Evolutionary conservation across 208 protist genomes (phyloP).

Genomic region (Wallacemonas sp.): DNA sequence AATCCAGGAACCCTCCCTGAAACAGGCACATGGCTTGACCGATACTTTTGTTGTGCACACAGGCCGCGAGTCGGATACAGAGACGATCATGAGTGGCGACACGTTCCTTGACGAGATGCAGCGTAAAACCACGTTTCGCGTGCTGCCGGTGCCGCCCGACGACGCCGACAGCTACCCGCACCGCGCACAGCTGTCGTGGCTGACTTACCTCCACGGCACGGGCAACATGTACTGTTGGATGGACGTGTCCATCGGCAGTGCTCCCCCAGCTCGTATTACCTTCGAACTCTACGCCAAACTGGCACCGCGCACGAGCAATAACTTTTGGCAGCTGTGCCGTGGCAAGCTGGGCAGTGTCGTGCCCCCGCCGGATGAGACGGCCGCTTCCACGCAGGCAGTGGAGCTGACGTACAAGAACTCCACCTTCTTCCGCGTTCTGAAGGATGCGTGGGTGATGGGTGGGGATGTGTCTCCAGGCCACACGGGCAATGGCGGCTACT

Average conservation of each 20-base stretch:
- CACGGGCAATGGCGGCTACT: slow-evolving; percentile 88
- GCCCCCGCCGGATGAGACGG: slow-evolving; percentile 4
- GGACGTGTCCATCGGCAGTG: slow-evolving; percentile 40
- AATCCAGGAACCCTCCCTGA: neutral
- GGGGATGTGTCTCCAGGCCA: slow-evolving; percentile 88
- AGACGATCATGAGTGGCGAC: slow-evolving; percentile 25
- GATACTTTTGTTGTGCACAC: slow-evolving; percentile 5
- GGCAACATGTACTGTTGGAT: slow-evolving; percentile 86
- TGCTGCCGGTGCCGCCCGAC: slow-evolving; percentile 19
- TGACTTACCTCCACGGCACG: slow-evolving; percentile 48
- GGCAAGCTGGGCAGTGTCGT: slow-evolving; percentile 46
- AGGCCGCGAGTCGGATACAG: slow-evolving; percentile 3
- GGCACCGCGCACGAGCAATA: slow-evolving; percentile 88
- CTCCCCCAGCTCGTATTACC: slow-evolving; percentile 50
- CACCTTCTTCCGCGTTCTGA: slow-evolving; percentile 92
- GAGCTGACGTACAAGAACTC: slow-evolving; percentile 87
- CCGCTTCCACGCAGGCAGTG: slow-evolving; percentile 18
- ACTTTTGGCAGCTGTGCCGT: slow-evolving; percentile 90
- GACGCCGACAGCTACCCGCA: slow-evolving; percentile 59
- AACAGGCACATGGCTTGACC: neutral
- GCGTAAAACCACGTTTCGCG: slow-evolving; percentile 41
- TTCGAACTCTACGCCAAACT: slow-evolving; percentile 87
- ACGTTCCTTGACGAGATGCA: slow-evolving; percentile 46
- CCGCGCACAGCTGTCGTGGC: slow-evolving; percentile 48
- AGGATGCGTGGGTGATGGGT: slow-evolving; percentile 93